Evolutionary conservation across 2,329 filamentous ascomycete species (phyloP), one percentile per base, ranked within the genome.

Genomic region (Podosphaera aphanis): DNA sequence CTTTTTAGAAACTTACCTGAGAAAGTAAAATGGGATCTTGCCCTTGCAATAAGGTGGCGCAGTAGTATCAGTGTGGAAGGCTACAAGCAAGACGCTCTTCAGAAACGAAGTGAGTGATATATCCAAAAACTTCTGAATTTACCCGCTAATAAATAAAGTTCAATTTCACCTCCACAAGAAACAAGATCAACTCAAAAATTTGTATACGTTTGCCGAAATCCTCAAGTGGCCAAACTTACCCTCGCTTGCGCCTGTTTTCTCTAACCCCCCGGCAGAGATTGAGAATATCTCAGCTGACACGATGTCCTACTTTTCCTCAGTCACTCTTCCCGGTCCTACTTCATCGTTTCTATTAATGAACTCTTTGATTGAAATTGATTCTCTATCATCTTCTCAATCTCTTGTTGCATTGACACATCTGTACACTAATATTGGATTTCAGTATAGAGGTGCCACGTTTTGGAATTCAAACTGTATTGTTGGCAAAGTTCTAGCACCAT

Each of bases 261-360:
- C 61, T 1, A 54, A 65, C 8, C 72, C 78, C 48, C 67, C 69
- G 19, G n/a, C n/a, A 11, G 65, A 66, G 13, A 62, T 81, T 45
- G 66, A 80, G 50, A 63, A 68, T 36, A 62, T 77, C 55, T 75
- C 75, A 54, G 79, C 78, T 18, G 77, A 83, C 56, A 71, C 79
- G 15, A 77, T 83, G 71, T 79, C 80, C 5, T 85, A 80, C 63
- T 83, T 84, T 55, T 80, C 76, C 33, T 79, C 79, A 3, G 68
- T 84, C 13, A 70, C 84, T 31, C 62, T 85, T 2, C 80, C 80
- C 7, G 80, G 80, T 10, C 68, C 71, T 3, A 75, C 72, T 0
- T 73, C 82, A 40, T 77, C 79, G 2, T 85, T 80, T 61, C 68
- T 83, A 33, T 74, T 83, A 40, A 84, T 85, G 77, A 84, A 83